Percentiles rank a stretch among this genome's conserved stretches.
phyloP scores from a whole-genome alignment of 176 grass and related monocot species.

The Rhynchospora pubera region DNA sequence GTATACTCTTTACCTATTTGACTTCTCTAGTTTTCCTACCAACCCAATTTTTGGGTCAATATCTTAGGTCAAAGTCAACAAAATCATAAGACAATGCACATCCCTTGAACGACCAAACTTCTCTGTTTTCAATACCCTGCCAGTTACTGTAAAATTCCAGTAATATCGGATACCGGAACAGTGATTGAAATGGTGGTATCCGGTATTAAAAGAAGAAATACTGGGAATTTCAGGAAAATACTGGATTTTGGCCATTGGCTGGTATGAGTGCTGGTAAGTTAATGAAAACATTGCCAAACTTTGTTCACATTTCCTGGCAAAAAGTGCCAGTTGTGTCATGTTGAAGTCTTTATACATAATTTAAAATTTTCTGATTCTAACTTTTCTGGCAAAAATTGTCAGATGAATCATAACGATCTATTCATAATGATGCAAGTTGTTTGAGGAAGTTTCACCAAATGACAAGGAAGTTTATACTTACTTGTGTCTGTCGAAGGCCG shows the following conservation, averaged over 20 bases:
- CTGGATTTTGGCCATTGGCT: too few relatives aligned
- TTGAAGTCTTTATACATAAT: conserved; percentile 16
- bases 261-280: too few relatives aligned
- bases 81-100: background rate
- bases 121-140: too few relatives aligned
- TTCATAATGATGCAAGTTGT: background rate
- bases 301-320: background rate
- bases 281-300: too few relatives aligned
- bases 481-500: conserved; percentile 73
- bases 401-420: background rate
- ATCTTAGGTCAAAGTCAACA: background rate
- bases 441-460: conserved; percentile 4
- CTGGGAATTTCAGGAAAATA: too few relatives aligned
- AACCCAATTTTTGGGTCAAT: background rate
- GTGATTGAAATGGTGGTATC: too few relatives aligned
- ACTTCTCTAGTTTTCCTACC: background rate
- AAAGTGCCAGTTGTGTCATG: background rate
- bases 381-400: background rate
- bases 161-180: too few relatives aligned
- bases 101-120: background rate
- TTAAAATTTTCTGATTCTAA: too few relatives aligned
- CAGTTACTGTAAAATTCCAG: too few relatives aligned
- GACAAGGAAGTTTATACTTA: conserved; percentile 39
- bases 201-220: too few relatives aligned
- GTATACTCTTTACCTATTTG: background rate